Conservation (phyloP, 2,329 filamentous ascomycete genomes). For the Aschersonia sp. region DNA sequence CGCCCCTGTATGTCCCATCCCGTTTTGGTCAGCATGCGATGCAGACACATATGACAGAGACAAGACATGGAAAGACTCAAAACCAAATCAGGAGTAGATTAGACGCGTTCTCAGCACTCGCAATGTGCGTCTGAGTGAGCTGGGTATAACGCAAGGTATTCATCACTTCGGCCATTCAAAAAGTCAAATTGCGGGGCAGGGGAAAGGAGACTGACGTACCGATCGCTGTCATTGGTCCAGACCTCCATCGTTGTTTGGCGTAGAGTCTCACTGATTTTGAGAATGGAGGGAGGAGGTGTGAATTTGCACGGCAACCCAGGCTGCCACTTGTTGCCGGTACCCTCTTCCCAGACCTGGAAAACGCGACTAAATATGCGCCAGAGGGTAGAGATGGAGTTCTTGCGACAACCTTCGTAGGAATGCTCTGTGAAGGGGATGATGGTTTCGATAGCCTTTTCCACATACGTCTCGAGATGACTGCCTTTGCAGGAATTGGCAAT, state of each 20-base stretch:
- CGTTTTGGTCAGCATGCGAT: neutral
- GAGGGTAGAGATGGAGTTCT: conserved; percentile 78
- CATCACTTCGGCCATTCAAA: conserved; percentile 50
- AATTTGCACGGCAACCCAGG: conserved; percentile 73
- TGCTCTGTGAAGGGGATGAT: conserved; percentile 74
- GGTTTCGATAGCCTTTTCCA: conserved; percentile 75
- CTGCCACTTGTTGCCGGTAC: conserved; percentile 66
- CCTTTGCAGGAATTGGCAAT: conserved; percentile 72
- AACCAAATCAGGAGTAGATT: conserved; percentile 22
- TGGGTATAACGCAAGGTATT: conserved; percentile 89
- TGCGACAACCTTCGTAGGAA: conserved; percentile 83
- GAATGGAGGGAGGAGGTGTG: conserved; percentile 62
- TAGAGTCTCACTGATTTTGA: conserved; percentile 75
- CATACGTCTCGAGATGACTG: conserved; percentile 60
- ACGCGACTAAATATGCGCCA: conserved; percentile 90
- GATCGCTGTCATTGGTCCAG: conserved; percentile 83
- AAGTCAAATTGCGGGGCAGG: conserved; percentile 6
- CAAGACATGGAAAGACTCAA: conserved; percentile 2
- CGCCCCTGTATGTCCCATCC: conserved; percentile 40
- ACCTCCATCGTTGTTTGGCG: conserved; percentile 70
- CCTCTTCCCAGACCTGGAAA: conserved; percentile 72
- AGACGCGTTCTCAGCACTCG: conserved; percentile 75
- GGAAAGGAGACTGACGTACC: conserved; percentile 48
- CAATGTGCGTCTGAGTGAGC: conserved; percentile 94
- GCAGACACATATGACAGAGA: conserved; percentile 5